Conservation (phyloP, 2,329 filamentous ascomycete species). For the Pseudogymnoascus sp. region DNA sequence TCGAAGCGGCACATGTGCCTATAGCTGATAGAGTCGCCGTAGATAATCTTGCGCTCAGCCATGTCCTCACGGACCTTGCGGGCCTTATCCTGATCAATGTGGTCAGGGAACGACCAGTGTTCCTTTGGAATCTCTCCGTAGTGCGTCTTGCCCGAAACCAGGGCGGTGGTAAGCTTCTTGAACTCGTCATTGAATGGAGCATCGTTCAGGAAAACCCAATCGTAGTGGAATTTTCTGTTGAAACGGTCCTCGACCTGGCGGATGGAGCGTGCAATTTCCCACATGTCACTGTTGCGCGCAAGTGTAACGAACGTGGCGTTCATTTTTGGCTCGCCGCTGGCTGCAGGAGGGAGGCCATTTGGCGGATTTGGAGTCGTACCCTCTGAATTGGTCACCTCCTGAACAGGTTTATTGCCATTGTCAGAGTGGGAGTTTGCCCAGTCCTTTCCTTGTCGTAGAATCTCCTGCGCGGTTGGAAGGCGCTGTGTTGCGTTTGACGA, state of each 20-base stretch:
- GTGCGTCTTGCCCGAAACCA: slow-evolving; percentile 87
- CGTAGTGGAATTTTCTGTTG: slow-evolving; percentile 93
- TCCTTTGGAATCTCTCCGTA: slow-evolving; percentile 85
- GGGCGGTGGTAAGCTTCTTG: slow-evolving; percentile 79
- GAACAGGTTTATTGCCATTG: background rate
- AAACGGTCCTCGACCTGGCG: slow-evolving; percentile 96
- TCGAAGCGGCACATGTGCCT: slow-evolving; percentile 99
- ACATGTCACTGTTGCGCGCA: slow-evolving; percentile 85
- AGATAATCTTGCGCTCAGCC: slow-evolving; percentile 91
- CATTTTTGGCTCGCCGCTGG: slow-evolving; percentile 64
- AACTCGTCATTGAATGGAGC: slow-evolving; percentile 88
- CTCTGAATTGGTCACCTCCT: background rate
- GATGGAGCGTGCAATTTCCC: slow-evolving; percentile 95
- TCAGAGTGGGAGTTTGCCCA: slow-evolving; percentile 11
- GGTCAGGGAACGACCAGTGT: slow-evolving; percentile 95
- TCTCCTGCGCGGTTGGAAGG: slow-evolving; percentile 26
- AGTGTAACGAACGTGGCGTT: slow-evolving; percentile 97
- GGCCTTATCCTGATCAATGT: slow-evolving; percentile 93
- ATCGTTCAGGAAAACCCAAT: slow-evolving; percentile 99
- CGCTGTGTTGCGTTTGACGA: slow-evolving; percentile 38
- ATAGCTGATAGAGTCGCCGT: slow-evolving; percentile 94
- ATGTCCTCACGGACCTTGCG: slow-evolving; percentile 88
- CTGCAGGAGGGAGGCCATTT: slow-evolving; percentile 32
- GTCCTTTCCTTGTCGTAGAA: slow-evolving; percentile 20
- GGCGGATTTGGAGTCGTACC: slow-evolving; percentile 23